These are phyloP conservation scores for Pelargonium fulgidum DNA, from an alignment of 441 rosid species.

Conservation along the genomic window DNA sequence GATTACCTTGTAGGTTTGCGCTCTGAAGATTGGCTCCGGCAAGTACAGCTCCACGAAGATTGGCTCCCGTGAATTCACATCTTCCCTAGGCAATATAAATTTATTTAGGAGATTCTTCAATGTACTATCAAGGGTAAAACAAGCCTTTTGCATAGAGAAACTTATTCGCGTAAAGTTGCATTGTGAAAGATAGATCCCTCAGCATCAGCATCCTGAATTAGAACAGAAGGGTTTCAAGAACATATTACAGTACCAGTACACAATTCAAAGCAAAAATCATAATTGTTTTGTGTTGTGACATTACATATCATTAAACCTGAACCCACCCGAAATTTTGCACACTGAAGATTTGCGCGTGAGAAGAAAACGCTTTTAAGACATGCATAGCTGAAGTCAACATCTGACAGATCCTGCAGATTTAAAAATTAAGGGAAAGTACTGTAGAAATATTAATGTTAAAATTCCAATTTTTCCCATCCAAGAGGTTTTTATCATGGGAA, in stretches of 20 bases:
- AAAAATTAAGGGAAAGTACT: constrained; percentile 14
- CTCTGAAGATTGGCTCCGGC: constrained; percentile 89
- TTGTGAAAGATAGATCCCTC: constrained; percentile 77
- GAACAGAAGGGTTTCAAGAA: constrained; percentile 14
- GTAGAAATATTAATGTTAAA: constrained; percentile 4
- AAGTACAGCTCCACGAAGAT: constrained; percentile 81
- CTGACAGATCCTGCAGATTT: constrained; percentile 66
- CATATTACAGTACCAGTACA: not conserved
- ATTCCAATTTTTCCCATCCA: not conserved
- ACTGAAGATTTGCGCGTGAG: constrained; percentile 84
- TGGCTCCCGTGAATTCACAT: constrained; percentile 88
- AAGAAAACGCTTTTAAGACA: constrained; percentile 79
- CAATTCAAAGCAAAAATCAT: too few relatives aligned
- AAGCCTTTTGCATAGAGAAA: constrained; percentile 13
- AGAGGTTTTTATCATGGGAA: not conserved
- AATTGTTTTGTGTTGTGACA: constrained; percentile 4
- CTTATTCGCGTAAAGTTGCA: constrained; percentile 94
- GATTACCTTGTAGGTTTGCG: constrained; percentile 81
- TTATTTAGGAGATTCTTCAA: constrained; percentile 21
- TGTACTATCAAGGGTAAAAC: not conserved
- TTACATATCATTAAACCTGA: not conserved
- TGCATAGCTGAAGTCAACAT: constrained; percentile 84
- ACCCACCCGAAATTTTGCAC: constrained; percentile 78
- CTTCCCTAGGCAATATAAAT: constrained; percentile 53
- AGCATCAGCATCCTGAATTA: constrained; percentile 68